Percentiles rank a stretch among this genome's conserved stretches.
Evolutionary conservation across 148 eudicot genomes (phyloP).

Genomic region (Hydrangea macrophylla): DNA sequence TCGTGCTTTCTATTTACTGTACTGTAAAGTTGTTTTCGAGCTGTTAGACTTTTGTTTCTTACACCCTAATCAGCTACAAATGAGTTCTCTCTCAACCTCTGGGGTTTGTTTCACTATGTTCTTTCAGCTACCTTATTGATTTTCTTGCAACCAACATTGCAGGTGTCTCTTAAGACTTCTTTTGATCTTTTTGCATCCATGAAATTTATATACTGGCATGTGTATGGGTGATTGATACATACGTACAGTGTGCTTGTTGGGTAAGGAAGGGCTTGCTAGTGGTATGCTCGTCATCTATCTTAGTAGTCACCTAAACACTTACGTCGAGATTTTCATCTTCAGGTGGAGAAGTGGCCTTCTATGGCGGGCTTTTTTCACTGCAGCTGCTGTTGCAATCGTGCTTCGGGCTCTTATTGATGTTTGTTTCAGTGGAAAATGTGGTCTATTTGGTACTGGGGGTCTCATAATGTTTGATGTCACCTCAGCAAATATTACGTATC

Average conservation of each 20-base stretch:
- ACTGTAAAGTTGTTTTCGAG: too few relatives aligned
- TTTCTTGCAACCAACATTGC: neutral
- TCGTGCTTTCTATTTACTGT: too few relatives aligned
- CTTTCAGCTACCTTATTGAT: neutral
- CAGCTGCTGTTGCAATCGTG: conserved; percentile 81
- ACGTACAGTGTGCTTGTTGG: neutral
- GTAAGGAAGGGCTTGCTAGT: neutral
- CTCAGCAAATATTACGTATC: conserved; percentile 51
- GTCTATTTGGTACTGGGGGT: conserved; percentile 95
- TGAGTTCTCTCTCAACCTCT: neutral
- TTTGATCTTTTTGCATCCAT: neutral
- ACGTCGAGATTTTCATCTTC: conserved; percentile 22
- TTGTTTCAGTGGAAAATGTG: conserved; percentile 83
- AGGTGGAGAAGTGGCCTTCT: conserved; percentile 98
- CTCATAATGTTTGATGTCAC: conserved; percentile 91
- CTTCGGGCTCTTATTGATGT: conserved; percentile 83
- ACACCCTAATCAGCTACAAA: neutral
- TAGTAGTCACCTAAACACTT: neutral
- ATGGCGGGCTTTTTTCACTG: conserved; percentile 93
- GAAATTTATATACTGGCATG: neutral
- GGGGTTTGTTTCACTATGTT: neutral
- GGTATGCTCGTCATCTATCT: neutral
- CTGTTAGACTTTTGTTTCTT: too few relatives aligned
- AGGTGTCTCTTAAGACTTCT: neutral
- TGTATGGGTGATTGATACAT: neutral